Base-by-base conservation (phyloP, 805 yeast genomes). In the Ogataea henricii region DNA sequence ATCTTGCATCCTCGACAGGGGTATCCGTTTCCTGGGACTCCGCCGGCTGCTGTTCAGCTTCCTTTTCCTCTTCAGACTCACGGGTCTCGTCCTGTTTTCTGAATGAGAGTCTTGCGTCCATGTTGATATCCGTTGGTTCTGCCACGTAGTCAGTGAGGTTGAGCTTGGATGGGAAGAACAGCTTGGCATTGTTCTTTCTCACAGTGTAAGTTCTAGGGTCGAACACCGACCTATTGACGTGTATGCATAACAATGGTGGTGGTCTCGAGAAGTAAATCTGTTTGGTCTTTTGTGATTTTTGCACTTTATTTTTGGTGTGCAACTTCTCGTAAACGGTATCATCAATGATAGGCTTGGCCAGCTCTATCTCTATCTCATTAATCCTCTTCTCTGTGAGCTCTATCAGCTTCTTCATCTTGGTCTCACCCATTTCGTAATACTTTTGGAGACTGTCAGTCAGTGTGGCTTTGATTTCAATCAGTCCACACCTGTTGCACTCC, bases 401-500 rank as follows among this genome's bases (percentile, higher is more conserved):
- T 12, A 55, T 49, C 21, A 66, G 49, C 45, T 46, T 59, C 27
- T 54, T 54, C 51, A 44, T 47, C 27, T 49, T 52, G 7, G 53
- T 59, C 29, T 51, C 56, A 6, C 43, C 49, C 6, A 51, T 42
- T 14, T 51, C 52, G 34, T 47, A 33, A 39, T 56, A 58, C 18
- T 53, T 57, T 3, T 58, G 56, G 3, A 76, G 44, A 52, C 77
- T 76, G 13, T 65, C 70, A 16, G 57, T 43, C 27, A 85, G 66
- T 52, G 76, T 81, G n/a, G 72, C 75, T 43, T 67, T 69, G 10
- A 87, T 83, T 49, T 82, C 83, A 23, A 66, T 65, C 55, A 92
- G 72, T 2, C 95, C 92, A 72, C 98, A 92, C 59, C 98, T 76
- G 61, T 91, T 89, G 71, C 99, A 92, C 66, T 90, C 92, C 30